These are phyloP conservation scores for Arabidopsis thaliana DNA, from an alignment of 345 rosid genomes.

Conservation along the genomic window DNA sequence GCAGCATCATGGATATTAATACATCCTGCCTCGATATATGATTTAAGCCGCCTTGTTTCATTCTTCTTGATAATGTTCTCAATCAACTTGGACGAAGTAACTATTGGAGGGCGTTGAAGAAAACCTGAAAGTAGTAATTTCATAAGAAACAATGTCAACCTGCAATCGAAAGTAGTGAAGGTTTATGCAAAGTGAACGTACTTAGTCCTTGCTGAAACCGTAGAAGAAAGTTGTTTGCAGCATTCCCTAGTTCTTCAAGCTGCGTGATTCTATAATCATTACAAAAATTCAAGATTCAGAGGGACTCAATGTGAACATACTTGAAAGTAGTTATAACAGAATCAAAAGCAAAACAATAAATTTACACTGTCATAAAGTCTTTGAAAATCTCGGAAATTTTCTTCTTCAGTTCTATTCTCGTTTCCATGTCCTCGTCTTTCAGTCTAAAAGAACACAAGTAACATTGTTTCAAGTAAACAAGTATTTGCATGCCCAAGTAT, in stretches of 20 bases:
- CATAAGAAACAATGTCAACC: neutral
- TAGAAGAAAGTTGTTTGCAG: conserved; percentile 54
- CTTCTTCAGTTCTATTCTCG: conserved; percentile 42
- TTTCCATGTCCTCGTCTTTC: conserved; percentile 39
- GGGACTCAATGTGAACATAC: neutral
- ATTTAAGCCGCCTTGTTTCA: conserved; percentile 64
- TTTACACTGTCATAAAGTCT: conserved; percentile 61
- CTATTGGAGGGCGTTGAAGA: conserved; percentile 64
- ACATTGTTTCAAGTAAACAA: conserved; percentile 16
- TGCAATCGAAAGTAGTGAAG: neutral
- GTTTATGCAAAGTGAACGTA: conserved; percentile 31
- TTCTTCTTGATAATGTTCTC: conserved; percentile 58
- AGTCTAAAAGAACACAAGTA: conserved; percentile 28
- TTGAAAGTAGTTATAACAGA: conserved; percentile 3
- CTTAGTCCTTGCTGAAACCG: conserved; percentile 66
- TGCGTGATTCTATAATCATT: conserved; percentile 53
- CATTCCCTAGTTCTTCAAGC: conserved; percentile 62
- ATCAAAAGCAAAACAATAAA: neutral
- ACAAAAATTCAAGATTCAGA: neutral
- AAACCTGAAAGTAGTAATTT: conserved; percentile 47
- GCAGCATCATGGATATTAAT: conserved; percentile 49
- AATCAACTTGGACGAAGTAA: conserved; percentile 54
- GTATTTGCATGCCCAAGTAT: neutral
- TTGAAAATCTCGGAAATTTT: conserved; percentile 48
- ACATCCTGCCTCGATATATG: conserved; percentile 68